Conservation (phyloP, 2,329 filamentous ascomycete genomes). For the Mycogone perniciosa region DNA sequence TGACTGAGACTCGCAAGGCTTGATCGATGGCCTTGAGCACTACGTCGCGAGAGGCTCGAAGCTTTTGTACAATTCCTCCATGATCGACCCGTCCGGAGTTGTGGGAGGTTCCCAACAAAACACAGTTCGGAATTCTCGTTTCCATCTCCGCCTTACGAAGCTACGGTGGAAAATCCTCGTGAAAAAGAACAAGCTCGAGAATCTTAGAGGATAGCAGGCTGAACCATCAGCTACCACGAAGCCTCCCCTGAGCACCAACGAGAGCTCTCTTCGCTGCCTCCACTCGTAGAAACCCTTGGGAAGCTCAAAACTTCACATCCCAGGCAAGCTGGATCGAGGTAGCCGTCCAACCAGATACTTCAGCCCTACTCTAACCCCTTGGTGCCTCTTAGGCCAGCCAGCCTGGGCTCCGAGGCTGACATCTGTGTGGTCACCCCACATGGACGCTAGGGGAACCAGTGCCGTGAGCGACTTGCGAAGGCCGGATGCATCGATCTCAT, state of each 20-base stretch:
- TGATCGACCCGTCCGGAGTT: conserved; percentile 12
- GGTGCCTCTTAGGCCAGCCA: conserved; percentile 11
- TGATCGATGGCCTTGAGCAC: conserved; percentile 3
- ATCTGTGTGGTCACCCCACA: conserved; percentile 5
- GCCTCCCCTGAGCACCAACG: conserved; percentile 13
- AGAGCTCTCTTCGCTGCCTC: conserved; percentile 11
- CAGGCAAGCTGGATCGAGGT: conserved; percentile 11
- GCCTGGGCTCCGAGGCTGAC: conserved; percentile 12
- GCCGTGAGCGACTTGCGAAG: conserved; percentile 5
- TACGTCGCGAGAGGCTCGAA: conserved; percentile 11
- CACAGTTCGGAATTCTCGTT: conserved; percentile 2
- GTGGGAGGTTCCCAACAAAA: conserved; percentile 7
- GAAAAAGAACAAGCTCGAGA: conserved; percentile 9
- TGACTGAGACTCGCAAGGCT: neutral
- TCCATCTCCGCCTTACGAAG: conserved; percentile 11
- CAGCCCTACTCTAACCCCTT: conserved; percentile 14
- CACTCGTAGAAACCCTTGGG: conserved; percentile 13
- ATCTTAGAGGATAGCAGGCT: conserved; percentile 14
- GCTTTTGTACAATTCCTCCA: conserved; percentile 12
- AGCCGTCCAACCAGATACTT: conserved; percentile 14
- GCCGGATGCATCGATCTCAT: conserved; percentile 12
- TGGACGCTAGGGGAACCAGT: conserved; percentile 4
- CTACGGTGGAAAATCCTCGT: conserved; percentile 9
- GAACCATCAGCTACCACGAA: conserved; percentile 19
- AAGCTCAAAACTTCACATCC: conserved; percentile 19